phyloP scores from a whole-genome alignment of 495 filamentous ascomycete genomes.

The Talaromyces nanjingensis region DNA sequence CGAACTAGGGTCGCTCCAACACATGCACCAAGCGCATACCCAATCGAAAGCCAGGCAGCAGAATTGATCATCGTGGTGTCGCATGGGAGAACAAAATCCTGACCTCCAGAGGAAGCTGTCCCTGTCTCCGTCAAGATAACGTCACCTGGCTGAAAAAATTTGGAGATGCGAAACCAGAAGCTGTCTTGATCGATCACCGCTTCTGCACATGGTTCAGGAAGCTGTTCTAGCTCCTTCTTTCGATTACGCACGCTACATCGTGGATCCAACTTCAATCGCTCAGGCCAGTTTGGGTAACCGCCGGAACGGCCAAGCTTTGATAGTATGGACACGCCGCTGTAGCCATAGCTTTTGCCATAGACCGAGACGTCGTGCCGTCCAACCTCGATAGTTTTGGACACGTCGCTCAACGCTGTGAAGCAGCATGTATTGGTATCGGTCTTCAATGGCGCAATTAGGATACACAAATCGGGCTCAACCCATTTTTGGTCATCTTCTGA shows the following conservation, averaged over 20 bases:
- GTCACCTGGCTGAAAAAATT: slow-evolving; percentile 27
- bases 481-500: not conserved
- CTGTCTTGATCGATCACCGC: not conserved
- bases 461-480: not conserved
- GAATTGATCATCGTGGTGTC: slow-evolving; percentile 26
- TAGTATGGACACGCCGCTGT: no score
- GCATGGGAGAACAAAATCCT: slow-evolving; percentile 22
- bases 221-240: not conserved
- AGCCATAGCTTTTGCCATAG: not conserved
- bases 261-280: no score
- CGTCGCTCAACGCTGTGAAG: not conserved
- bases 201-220: not conserved
- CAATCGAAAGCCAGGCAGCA: slow-evolving; percentile 37
- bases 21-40: slow-evolving; percentile 40
- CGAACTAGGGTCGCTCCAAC: slow-evolving; percentile 42
- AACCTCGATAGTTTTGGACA: not conserved
- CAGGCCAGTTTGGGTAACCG: no score
- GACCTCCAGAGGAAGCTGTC: slow-evolving; percentile 27
- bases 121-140: slow-evolving; percentile 36
- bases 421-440: not conserved
- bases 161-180: not conserved
- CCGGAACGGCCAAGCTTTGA: no score
- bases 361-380: not conserved
- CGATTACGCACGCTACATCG: not conserved
- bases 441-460: not conserved